Percentiles rank a stretch among this genome's conserved stretches.
Evolutionary conservation across 2,329 filamentous ascomycete genomes (phyloP).

Genomic region (Rhexocercosporidium sp.): DNA sequence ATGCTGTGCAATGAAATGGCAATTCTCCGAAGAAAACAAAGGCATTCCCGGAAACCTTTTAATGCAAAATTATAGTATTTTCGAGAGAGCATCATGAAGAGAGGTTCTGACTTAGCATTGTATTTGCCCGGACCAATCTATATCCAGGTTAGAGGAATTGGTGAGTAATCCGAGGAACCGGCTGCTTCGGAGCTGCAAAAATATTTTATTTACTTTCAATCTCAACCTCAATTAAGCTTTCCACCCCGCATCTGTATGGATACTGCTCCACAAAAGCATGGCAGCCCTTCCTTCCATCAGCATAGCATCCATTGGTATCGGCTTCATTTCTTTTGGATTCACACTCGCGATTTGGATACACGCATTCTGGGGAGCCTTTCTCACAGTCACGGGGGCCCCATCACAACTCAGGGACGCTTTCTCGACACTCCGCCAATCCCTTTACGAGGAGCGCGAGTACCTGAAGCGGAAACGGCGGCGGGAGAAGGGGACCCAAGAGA

Average conservation of each 20-base stretch:
- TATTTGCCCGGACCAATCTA: neutral
- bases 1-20: no score
- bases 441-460: slow-evolving; percentile 36
- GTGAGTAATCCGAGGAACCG: neutral
- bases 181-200: neutral
- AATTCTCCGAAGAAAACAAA: neutral
- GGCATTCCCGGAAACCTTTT: neutral
- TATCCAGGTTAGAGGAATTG: neutral
- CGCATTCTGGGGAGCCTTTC: slow-evolving; percentile 33
- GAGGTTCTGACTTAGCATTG: neutral
- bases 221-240: neutral
- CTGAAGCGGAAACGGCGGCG: slow-evolving; percentile 28
- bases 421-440: slow-evolving; percentile 31
- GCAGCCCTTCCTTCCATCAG: slow-evolving; percentile 22
- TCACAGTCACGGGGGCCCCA: slow-evolving; percentile 27
- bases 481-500: slow-evolving; percentile 5
- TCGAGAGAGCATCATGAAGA: neutral
- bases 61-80: neutral
- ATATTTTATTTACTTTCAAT: neutral
- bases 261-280: slow-evolving; percentile 10
- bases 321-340: slow-evolving; percentile 34
- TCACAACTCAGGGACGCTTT: slow-evolving; percentile 30
- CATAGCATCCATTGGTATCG: slow-evolving; percentile 29
- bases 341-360: slow-evolving; percentile 33
- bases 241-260: slow-evolving; percentile 7